A percentile compares a stretch with the other conserved stretches of the same genome.
Conservation (phyloP, 257 asterid species). For the Forsythia suspensa region DNA sequence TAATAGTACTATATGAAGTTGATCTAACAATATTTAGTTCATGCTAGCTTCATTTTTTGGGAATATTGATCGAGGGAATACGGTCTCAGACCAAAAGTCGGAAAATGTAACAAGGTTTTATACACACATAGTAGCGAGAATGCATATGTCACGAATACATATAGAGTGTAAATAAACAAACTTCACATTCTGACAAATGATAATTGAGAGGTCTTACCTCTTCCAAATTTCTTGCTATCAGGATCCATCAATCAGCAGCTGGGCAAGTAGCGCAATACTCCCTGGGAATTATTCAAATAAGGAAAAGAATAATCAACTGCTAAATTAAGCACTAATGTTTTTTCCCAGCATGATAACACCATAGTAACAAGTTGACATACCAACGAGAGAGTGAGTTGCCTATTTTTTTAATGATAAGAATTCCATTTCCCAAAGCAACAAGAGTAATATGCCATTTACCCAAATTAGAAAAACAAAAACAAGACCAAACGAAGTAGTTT, state of each 20-base stretch:
- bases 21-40: neutral
- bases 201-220: conserved; percentile 38
- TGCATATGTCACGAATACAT: neutral
- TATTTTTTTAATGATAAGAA: neutral
- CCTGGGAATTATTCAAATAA: conserved; percentile 24
- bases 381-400: neutral
- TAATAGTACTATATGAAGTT: neutral
- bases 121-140: neutral
- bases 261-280: conserved; percentile 24
- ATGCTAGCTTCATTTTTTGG: neutral
- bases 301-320: neutral
- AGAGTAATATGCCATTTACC: no score
- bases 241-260: conserved; percentile 57
- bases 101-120: neutral
- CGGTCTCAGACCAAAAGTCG: neutral
- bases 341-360: neutral
- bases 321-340: neutral
- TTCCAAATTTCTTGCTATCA: conserved; percentile 58
- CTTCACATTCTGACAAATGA: neutral
- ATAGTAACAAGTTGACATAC: neutral
- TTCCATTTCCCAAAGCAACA: neutral
- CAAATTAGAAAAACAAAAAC: no score
- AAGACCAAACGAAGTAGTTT: neutral
- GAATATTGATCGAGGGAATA: neutral
- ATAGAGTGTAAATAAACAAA: neutral